Evolutionary conservation across 148 eudicot genomes (phyloP), one percentile per base, ranked within the genome.

Genomic region (Camellia japonica): DNA sequence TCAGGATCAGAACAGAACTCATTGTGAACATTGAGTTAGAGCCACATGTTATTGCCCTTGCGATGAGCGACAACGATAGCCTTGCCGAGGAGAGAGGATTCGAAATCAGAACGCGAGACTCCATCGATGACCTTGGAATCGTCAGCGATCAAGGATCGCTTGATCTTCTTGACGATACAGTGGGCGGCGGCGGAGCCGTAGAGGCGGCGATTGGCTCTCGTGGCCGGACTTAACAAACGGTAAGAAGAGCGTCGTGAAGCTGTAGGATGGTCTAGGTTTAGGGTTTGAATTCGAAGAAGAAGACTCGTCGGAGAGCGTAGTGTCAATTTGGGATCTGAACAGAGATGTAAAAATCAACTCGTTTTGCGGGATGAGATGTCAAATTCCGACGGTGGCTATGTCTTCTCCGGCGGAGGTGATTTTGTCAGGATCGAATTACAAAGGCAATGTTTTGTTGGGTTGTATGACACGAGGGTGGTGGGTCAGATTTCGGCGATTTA

Each of bases 41-140:
- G 82, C 99, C 99, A 96, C 91, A 96, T 81, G 85, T 96, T 90
- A 81, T 96, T 96, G 56, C 99, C 99, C 89, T 93, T 93, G 5
- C 99, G 91, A 71, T 88, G 93, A 68, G 90, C 95, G 10, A 86
- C 90, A 13, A 96, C 93, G 73, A 96, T 90, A 68, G 98, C 92
- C 85, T 93, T 96, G 23, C 93, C 89, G 65, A 82, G 73, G 18
- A 96, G 75, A 43, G 95, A 80, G 15, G 90, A 83, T 83, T 96
- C 87, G 81, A 96, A 93, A 1, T 92, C 89, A 44, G 87, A 63
- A 58, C 85, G 87, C 0, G 98, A 90, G 19, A 94, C 89, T 54
- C 91, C 93, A 76, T 89, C 88, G 79, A 96, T 89, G 76, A 96
- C 98, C 75, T 89, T 93, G 75, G 90, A 0, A 84, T 96, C 99